Evolutionary conservation across 352 stramenopile species (phyloP), one percentile per base, ranked within the genome.

Genomic region (Pythium rhizo-oryzae): DNA sequence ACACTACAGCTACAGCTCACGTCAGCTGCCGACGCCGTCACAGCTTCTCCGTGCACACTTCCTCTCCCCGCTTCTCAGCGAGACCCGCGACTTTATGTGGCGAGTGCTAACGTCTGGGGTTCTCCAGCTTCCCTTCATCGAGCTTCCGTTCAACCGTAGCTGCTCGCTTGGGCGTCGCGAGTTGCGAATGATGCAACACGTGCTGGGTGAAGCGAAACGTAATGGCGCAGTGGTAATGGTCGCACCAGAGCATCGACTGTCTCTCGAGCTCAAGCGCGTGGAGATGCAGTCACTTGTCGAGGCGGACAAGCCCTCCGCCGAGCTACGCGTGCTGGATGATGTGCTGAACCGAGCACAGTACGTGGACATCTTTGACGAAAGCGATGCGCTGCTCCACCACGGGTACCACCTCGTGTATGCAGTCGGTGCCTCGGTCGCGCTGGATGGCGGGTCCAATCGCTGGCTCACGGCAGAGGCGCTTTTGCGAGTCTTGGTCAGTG

Each of bases 391-490:
- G 12, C 77, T 98, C 2, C 81, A 92, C 30, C 84, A 97, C 74
- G 82, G 82, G 15, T 97, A 94, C 59, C 89, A 97, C 49, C 80
- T 97, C 11, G 80, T 97, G 30, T 97, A 97, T 66, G 87, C 90
- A 1, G 79, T 94, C 9, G 90, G 90, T 1, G 65, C 41, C 2
- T 64, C 79, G 6, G 60, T 72, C 12, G 50, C 59, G 11, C 81
- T 97, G 12, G 77, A 76, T 25, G 71, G 62, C 41, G 82, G 83
- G 0, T 58, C 74, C 13, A 60, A 80, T 35, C 74, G 90, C 25
- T 93, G 81, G 76, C 69, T 76, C 9, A 77, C 70, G 18, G 79
- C 82, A 11, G 75, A 96, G 64, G 68, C 71, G 3, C 39, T 90
- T 11, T 55, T 90, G 7, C 66, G 57, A 7, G 57, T 75, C 0